Evolutionary conservation across 495 filamentous ascomycete species (phyloP), one percentile per base, ranked within the genome.

Genomic region (Chaetomium cochliodes): DNA sequence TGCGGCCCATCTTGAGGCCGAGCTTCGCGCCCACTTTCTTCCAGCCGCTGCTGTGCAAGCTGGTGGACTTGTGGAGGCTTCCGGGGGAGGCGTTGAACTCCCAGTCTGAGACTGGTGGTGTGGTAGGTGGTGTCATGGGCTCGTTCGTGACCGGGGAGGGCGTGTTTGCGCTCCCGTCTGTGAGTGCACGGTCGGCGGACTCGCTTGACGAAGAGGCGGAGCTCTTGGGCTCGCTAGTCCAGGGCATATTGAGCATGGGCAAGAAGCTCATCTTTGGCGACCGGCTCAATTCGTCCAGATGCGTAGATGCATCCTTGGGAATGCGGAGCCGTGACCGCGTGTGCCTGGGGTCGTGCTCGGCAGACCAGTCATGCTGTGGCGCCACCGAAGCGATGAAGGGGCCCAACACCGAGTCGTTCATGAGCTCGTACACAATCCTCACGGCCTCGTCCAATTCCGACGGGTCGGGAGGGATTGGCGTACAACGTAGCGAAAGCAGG

Each of bases 381-480:
- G 78, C 68, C 60, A 83, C 77, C 7, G 82, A 84, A 69, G 91
- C 92, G 22, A 94, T 79, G 73, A 94, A 96, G 0, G 91, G 89
- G 0, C 91, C 87, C 37, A 94, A 80, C 3, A 98, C 92, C 3
- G 92, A 96, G 69, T 97, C 94, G 70, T 97, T 93, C 92, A 99
- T 98, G 64, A 99, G 78, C 63, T 98, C 93, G 73, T 92, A 92
- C 18, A 96, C 89, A 58, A 96, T 93, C 62, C 87, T 84, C 20
- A 94, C 91, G n/a, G 94, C 94, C n/a, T 88, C 81, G 69, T 96
- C 91, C 26, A 99, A 81, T 39, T 86, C 84, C 55, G 89, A 84
- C 5, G 94, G 96, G 23, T 82, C 74, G 0, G 94, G 96, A 7
- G 96, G 91, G 4, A 79, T 77, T n/a, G 81, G 72, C 12, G 79